Evolutionary conservation across 2,329 filamentous ascomycete species (phyloP).

Genomic region (Alternaria rosae): DNA sequence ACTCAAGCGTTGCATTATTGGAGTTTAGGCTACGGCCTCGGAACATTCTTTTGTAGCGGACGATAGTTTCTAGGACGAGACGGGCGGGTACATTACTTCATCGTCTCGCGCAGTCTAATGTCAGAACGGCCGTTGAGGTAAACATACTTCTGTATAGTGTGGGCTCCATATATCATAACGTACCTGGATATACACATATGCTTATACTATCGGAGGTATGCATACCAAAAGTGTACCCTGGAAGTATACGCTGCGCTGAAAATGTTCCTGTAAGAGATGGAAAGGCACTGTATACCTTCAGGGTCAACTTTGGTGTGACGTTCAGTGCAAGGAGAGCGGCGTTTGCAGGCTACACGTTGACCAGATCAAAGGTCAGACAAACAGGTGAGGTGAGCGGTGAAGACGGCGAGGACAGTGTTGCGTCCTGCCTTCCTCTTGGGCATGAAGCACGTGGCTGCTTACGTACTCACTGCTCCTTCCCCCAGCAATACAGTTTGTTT

Average conservation of each 20-base stretch:
- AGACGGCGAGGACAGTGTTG: neutral
- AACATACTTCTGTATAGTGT: neutral
- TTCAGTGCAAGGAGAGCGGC: neutral
- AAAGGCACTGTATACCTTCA: neutral
- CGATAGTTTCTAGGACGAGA: neutral
- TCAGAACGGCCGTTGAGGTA: neutral
- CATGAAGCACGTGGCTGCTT: neutral
- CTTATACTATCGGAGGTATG: neutral
- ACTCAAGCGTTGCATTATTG: conserved; percentile 5
- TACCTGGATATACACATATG: neutral
- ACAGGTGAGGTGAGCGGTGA: neutral
- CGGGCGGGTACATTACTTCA: neutral
- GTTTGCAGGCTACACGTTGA: neutral
- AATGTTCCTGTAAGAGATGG: neutral
- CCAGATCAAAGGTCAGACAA: neutral
- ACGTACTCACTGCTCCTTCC: neutral
- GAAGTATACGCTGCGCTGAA: neutral
- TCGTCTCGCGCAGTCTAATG: neutral
- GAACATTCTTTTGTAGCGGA: neutral
- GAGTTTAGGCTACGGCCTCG: neutral
- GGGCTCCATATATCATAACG: neutral
- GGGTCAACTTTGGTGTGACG: neutral
- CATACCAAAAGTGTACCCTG: neutral
- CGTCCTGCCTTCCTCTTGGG: neutral
- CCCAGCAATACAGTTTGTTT: neutral